These are phyloP conservation scores for Verruconis gallopava DNA, from an alignment of 2,329 filamentous ascomycete species.

Conservation along the genomic window DNA sequence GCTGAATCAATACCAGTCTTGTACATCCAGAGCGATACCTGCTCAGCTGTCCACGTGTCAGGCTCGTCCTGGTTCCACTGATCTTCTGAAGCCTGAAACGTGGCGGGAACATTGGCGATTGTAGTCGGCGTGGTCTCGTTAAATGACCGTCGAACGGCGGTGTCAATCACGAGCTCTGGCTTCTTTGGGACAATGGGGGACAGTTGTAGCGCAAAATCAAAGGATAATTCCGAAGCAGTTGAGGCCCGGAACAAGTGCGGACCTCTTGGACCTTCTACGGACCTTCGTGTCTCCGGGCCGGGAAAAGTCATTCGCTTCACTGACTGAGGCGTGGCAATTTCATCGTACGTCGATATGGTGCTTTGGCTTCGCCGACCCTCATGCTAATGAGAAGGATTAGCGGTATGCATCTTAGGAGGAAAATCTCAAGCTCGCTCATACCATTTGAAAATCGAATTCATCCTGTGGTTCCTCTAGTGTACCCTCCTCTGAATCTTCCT, in stretches of 20 bases:
- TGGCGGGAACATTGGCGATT: conserved; percentile 27
- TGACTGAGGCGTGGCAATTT: conserved; percentile 64
- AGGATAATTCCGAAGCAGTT: conserved; percentile 34
- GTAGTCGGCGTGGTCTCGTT: conserved; percentile 9
- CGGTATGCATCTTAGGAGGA: too few species aligned
- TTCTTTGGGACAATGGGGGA: conserved; percentile 62
- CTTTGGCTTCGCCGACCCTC: conserved; percentile 58
- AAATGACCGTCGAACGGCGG: conserved; percentile 21
- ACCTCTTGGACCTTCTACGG: conserved; percentile 67
- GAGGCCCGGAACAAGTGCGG: conserved; percentile 77
- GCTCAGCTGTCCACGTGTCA: conserved; percentile 56
- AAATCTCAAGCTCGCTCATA: too few species aligned
- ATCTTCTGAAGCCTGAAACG: conserved; percentile 39
- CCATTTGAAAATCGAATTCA: not conserved
- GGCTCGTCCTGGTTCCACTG: conserved; percentile 48
- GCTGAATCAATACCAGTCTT: conserved; percentile 65
- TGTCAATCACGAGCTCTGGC: conserved; percentile 29
- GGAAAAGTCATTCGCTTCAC: conserved; percentile 42
- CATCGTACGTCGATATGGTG: conserved; percentile 77
- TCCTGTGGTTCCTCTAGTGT: conserved; percentile 29
- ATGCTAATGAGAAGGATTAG: conserved; percentile 31
- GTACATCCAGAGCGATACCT: conserved; percentile 79
- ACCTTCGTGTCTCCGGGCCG: conserved; percentile 42
- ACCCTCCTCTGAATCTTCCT: conserved; percentile 47
- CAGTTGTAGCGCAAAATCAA: conserved; percentile 47